phyloP scores from a whole-genome alignment of 2,329 filamentous ascomycete genomes.

The Gliomastix tumulicola region DNA sequence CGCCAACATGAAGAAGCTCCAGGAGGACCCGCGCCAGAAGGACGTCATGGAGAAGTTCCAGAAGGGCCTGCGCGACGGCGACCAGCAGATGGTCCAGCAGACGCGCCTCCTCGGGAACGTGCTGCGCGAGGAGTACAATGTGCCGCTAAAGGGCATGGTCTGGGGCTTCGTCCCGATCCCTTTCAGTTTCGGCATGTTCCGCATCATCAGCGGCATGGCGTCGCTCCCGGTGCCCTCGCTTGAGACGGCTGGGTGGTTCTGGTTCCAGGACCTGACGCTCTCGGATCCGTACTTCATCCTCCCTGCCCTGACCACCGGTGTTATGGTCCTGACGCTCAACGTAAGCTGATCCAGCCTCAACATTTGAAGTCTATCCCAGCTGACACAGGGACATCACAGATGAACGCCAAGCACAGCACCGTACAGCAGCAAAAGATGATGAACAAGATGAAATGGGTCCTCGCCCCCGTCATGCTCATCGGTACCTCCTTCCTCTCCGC shows the following conservation, averaged over 20 bases:
- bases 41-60: conserved; percentile 43
- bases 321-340: conserved; percentile 51
- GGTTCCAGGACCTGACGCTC: conserved; percentile 72
- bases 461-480: conserved; percentile 35
- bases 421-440: conserved; percentile 24
- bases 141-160: conserved; percentile 21
- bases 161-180: conserved; percentile 45
- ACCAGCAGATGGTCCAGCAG: conserved; percentile 36
- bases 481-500: conserved; percentile 39
- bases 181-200: conserved; percentile 75
- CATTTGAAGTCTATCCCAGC: neutral
- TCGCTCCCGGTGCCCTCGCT: conserved; percentile 74
- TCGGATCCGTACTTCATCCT: conserved; percentile 73
- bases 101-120: conserved; percentile 22
- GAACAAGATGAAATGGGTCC: conserved; percentile 33
- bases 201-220: conserved; percentile 67
- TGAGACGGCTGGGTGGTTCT: conserved; percentile 62
- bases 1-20: conserved; percentile 54
- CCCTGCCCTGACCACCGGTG: conserved; percentile 51
- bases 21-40: conserved; percentile 44
- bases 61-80: conserved; percentile 29
- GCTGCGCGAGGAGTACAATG: conserved; percentile 26
- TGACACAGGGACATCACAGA: conserved; percentile 17
- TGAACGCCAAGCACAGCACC: conserved; percentile 25
- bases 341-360: conserved; percentile 21